Conservation (phyloP, 495 filamentous ascomycete species). For the Parachaetomium inaequale region DNA sequence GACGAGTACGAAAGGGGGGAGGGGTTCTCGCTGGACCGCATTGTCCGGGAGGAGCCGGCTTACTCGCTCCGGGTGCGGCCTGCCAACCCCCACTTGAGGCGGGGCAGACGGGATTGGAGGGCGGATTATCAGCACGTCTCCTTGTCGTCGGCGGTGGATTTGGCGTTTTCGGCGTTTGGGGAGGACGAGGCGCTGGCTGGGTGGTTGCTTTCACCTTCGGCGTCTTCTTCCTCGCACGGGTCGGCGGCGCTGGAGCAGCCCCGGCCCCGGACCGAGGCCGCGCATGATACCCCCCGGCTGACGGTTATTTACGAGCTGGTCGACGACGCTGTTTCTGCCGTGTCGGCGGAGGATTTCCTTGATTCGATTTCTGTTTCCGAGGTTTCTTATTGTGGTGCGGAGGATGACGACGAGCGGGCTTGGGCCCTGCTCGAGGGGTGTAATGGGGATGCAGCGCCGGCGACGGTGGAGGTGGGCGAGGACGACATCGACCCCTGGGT, state of each 20-base stretch:
- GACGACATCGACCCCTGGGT: conserved; percentile 35
- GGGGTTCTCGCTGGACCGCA: conserved; percentile 36
- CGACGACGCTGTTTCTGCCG: background rate
- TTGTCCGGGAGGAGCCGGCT: conserved; percentile 32
- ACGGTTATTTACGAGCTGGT: conserved; percentile 16
- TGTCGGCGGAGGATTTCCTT: conserved; percentile 16
- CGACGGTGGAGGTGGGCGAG: conserved; percentile 4
- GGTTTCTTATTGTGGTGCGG: background rate
- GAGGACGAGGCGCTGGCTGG: conserved; percentile 31
- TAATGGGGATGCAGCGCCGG: background rate
- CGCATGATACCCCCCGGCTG: conserved; percentile 9
- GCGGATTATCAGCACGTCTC: background rate
- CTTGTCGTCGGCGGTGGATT: conserved; percentile 24
- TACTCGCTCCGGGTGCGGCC: conserved; percentile 22
- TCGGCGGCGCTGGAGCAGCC: background rate
- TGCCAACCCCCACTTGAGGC: too few species aligned
- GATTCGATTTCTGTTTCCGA: conserved; percentile 16
- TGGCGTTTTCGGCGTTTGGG: conserved; percentile 32
- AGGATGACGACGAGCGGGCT: conserved; percentile 2
- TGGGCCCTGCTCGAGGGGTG: conserved; percentile 22
- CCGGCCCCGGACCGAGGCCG: background rate
- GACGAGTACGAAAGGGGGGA: conserved; percentile 34
- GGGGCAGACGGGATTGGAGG: conserved; percentile 29
- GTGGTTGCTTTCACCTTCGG: conserved; percentile 20
- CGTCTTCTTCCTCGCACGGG: background rate